Evolutionary conservation across 2,329 filamentous ascomycete genomes (phyloP).

Genomic region (Xenosphaeropsis pyriputrescens): DNA sequence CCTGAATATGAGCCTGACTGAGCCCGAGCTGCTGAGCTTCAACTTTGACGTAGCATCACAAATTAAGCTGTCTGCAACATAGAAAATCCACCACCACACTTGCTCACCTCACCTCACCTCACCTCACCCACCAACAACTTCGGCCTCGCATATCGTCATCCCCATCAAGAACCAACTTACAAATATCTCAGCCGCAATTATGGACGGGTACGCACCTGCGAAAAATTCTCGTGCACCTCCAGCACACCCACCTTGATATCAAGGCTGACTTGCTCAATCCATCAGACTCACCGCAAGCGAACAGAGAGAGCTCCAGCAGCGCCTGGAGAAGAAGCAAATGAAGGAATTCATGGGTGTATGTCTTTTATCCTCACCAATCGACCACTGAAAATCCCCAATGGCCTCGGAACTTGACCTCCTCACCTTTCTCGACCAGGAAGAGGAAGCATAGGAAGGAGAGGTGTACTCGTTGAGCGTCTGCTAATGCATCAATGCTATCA

Average conservation of each 20-base stretch:
- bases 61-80: too few relatives aligned
- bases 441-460: too few relatives aligned
- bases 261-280: conserved; percentile 4
- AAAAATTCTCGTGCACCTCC: background rate
- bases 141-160: too few relatives aligned
- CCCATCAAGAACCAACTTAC: background rate
- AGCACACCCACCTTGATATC: background rate
- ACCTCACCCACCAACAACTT: too few relatives aligned
- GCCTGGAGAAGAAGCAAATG: conserved; percentile 97
- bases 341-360: conserved; percentile 97
- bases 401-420: background rate
- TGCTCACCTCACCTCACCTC: too few relatives aligned
- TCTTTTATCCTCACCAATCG: conserved; percentile 10
- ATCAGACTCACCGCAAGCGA: conserved; percentile 35
- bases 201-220: conserved; percentile 16
- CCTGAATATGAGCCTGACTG: too few relatives aligned
- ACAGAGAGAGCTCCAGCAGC: conserved; percentile 83
- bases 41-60: too few relatives aligned
- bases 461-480: conserved; percentile 1
- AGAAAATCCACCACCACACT: too few relatives aligned
- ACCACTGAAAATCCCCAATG: background rate
- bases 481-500: conserved; percentile 14
- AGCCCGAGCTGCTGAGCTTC: too few relatives aligned
- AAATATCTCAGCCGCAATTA: conserved; percentile 2
- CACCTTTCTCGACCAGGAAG: too few relatives aligned